Percentiles rank a stretch among this genome's conserved stretches.
Evolutionary conservation across 2,329 filamentous ascomycete genomes (phyloP).

Genomic region (Colletotrichum scovillei): DNA sequence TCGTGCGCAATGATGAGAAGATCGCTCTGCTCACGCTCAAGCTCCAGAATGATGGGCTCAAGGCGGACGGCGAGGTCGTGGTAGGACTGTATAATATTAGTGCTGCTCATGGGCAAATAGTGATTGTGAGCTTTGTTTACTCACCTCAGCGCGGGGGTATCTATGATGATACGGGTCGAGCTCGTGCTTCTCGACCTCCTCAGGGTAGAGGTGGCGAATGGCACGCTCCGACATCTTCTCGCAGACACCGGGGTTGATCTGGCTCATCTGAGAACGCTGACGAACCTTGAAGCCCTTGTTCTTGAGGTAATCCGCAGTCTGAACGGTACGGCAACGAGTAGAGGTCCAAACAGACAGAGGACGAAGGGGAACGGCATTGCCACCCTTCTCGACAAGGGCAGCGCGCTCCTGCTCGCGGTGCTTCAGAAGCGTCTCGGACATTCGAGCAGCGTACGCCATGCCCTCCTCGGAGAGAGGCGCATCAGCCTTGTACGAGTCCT

Average conservation of each 20-base stretch:
- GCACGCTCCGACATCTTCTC: constrained; percentile 89
- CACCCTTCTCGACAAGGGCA: constrained; percentile 75
- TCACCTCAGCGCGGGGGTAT: constrained; percentile 92
- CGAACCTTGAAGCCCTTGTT: constrained; percentile 85
- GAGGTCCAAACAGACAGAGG: constrained; percentile 95
- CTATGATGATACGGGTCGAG: constrained; percentile 96
- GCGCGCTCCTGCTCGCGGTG: constrained; percentile 87
- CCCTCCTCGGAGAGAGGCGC: constrained; percentile 86
- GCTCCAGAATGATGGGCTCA: constrained; percentile 96
- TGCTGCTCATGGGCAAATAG: background rate
- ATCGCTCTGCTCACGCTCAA: constrained; percentile 96
- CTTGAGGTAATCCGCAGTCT: constrained; percentile 87
- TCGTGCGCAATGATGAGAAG: constrained; percentile 99
- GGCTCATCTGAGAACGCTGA: constrained; percentile 95
- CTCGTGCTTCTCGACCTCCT: constrained; percentile 93
- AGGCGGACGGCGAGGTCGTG: constrained; percentile 98
- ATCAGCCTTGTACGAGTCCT: constrained; percentile 93
- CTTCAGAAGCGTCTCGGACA: constrained; percentile 84
- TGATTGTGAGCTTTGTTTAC: constrained; percentile 27
- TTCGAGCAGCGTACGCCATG: constrained; percentile 82
- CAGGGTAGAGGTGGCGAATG: constrained; percentile 85
- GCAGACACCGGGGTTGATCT: constrained; percentile 95
- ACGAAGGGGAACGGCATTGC: constrained; percentile 75
- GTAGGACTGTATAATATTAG: constrained; percentile 76
- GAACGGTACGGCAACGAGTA: constrained; percentile 87